Evolutionary conservation across 768 basidiomycete species (phyloP).

Genomic region (Collybia sordida): DNA sequence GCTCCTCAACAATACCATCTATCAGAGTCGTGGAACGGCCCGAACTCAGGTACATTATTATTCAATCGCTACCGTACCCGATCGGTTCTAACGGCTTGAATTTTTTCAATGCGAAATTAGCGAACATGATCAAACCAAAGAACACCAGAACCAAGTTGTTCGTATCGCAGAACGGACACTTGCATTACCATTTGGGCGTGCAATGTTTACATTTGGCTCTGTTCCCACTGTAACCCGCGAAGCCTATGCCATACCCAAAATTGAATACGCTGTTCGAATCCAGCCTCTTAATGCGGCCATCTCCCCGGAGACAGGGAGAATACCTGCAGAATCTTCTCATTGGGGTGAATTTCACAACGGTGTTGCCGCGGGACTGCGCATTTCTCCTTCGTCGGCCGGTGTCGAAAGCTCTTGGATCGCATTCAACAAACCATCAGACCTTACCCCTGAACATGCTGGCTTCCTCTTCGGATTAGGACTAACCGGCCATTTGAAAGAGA

Average conservation of each 20-base stretch:
- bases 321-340: conserved; percentile 65
- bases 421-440: conserved; percentile 90
- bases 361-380: conserved; percentile 86
- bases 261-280: conserved; percentile 73
- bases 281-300: conserved; percentile 71
- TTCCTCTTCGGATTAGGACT: conserved; percentile 92
- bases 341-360: conserved; percentile 99
- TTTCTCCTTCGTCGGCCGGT: conserved; percentile 69
- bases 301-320: conserved; percentile 69
- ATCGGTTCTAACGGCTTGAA: background rate
- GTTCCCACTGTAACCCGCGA: conserved; percentile 74
- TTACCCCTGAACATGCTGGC: conserved; percentile 94
- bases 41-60: conserved; percentile 59
- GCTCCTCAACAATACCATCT: conserved; percentile 69
- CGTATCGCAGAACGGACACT: conserved; percentile 86
- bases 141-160: conserved; percentile 79
- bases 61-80: background rate
- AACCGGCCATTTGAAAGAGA: conserved; percentile 84
- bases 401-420: conserved; percentile 95
- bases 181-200: conserved; percentile 87
- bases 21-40: conserved; percentile 67
- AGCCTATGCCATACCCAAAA: conserved; percentile 75
- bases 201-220: conserved; percentile 89
- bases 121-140: conserved; percentile 84
- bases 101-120: conserved; percentile 34